Base-by-base conservation (phyloP, 306 rosid species). In the Sophora flavescens region DNA sequence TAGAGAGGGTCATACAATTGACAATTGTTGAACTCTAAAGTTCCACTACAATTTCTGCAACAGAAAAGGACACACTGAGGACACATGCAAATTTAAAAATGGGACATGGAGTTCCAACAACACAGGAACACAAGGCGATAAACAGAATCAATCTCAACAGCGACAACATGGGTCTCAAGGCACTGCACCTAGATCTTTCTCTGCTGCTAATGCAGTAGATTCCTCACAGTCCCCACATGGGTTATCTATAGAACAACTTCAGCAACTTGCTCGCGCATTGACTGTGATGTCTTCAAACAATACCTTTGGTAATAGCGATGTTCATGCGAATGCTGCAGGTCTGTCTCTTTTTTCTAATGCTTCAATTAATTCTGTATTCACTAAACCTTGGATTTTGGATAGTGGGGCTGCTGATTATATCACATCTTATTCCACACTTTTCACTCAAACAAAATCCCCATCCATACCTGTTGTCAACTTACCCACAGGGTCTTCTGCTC, bases 1-100 rank as follows among this genome's bases (percentile, higher is more conserved):
- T 6, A 79, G 36, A 63, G 79, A 11, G 0, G 66, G 79, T 1
- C 87, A 83, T 33, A 68, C 65, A 59, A 79, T 83, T 66, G 80
- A 73, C 3, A 41, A 74, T 28, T 83, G 64, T 54, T n/a, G 53
- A 6, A 79, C 84, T 17, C 52, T 78, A 4, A 79, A 75, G 48
- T 53, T 57, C 26, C 67, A 72, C n/a, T 57, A 57, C 14, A 22
- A 41, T 3, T 72, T 22, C 1, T 57, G 57, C 30, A 32, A 58
- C 2, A 72, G n/a, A 8, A 4, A 8, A 1, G 57, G 68, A 2
- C 57, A 72, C 44, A 79, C 70, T 8, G 68, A 83, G 8, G 77
- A 83, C 11, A 8, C 6, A 1, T 83, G 83, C 74, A 72, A 17
- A 3, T 26, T 54, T 13, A 68, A 79, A 70, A 68, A 74, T 36